Conservation (phyloP, 1,284 basidiomycete species). For the Fomitopsis betulina region DNA sequence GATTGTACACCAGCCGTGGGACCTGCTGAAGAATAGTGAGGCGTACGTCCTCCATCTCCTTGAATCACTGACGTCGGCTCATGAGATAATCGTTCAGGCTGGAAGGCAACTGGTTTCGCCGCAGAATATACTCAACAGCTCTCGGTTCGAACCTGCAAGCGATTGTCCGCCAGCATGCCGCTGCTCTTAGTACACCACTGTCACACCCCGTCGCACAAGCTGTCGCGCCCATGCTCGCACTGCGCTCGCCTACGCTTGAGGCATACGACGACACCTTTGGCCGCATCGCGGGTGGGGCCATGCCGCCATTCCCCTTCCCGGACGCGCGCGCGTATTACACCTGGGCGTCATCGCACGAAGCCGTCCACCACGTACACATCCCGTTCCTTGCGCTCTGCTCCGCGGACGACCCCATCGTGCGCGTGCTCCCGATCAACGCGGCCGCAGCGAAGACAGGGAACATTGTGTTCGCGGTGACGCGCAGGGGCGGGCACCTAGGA, state of each 20-base stretch:
- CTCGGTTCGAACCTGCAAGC: conserved; percentile 79
- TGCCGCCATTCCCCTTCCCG: conserved; percentile 78
- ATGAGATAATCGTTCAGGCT: conserved; percentile 39
- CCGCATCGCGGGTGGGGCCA: conserved; percentile 71
- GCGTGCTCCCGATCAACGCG: conserved; percentile 54
- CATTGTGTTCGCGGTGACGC: conserved; percentile 72
- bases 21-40: conserved; percentile 57
- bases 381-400: conserved; percentile 85
- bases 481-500: conserved; percentile 90
- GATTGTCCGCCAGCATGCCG: conserved; percentile 58
- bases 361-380: conserved; percentile 54
- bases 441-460: conserved; percentile 46
- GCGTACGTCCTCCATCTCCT: conserved; percentile 35
- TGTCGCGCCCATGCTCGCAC: conserved; percentile 37
- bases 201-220: conserved; percentile 47
- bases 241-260: conserved; percentile 52
- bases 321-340: conserved; percentile 79
- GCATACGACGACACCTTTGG: conserved; percentile 71
- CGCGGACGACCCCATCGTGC: conserved; percentile 87
- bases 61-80: background rate
- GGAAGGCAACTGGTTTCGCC: conserved; percentile 58
- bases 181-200: conserved; percentile 45
- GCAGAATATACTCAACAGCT: conserved; percentile 75
- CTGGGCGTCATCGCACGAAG: conserved; percentile 56
- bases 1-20: conserved; percentile 61